Evolutionary conservation across 306 rosid species (phyloP).

Genomic region (Quercus variabilis): DNA sequence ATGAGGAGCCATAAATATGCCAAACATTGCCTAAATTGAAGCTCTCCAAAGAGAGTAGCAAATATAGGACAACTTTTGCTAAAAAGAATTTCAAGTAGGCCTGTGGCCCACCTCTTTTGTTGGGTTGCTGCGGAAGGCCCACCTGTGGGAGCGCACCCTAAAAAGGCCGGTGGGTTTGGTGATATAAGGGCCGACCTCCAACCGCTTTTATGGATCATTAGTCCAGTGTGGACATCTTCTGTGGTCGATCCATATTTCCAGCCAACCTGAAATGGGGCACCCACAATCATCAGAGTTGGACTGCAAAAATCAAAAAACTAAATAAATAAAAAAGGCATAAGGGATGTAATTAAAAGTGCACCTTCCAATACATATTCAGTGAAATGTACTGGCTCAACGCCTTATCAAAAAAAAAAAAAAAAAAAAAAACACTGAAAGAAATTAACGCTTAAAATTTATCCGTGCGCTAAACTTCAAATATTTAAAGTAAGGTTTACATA

Average conservation of each 20-base stretch:
- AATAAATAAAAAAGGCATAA: no score
- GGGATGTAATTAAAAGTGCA: no score
- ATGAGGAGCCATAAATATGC: slow-evolving; percentile 35
- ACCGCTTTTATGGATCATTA: slow-evolving; percentile 51
- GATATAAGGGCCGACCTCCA: slow-evolving; percentile 52
- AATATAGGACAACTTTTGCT: slow-evolving; percentile 43
- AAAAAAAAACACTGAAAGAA: no score
- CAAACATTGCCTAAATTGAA: slow-evolving; percentile 43
- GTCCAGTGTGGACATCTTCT: slow-evolving; percentile 52
- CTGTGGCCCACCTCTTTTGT: slow-evolving; percentile 65
- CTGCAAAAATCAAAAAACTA: no score
- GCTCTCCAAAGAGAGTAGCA: slow-evolving; percentile 30
- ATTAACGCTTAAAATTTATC: no score
- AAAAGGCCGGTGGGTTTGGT: slow-evolving; percentile 45
- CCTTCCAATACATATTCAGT: no score
- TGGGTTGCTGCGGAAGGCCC: slow-evolving; percentile 47
- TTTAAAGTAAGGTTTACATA: no score
- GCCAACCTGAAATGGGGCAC: slow-evolving; percentile 13
- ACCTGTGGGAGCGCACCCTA: slow-evolving; percentile 53
- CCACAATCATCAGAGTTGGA: not conserved
- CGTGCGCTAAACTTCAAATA: no score
- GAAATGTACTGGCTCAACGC: no score
- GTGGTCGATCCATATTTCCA: slow-evolving; percentile 47
- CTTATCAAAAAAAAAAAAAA: no score
- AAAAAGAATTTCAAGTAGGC: slow-evolving; percentile 48